Conservation (phyloP, 805 yeast species). For the Candida namnaoensis region DNA sequence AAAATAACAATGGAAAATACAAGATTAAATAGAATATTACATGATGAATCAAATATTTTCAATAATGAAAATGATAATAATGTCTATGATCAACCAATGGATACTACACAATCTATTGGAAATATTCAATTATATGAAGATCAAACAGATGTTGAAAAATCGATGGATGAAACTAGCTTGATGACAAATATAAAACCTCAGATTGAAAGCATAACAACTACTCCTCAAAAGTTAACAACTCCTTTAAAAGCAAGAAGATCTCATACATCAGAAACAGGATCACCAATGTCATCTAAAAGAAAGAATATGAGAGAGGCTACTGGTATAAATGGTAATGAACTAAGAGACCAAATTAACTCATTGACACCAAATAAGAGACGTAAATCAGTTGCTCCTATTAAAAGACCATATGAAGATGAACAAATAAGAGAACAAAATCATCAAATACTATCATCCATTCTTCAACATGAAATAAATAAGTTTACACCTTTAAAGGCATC, state of each 20-base stretch:
- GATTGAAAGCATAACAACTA: background rate
- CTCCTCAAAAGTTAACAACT: conserved; percentile 3
- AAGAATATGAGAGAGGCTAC: conserved; percentile 2
- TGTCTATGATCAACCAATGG: background rate
- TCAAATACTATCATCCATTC: too few species aligned
- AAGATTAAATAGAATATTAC: background rate
- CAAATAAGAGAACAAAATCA: too few species aligned
- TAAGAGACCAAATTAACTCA: conserved; percentile 16
- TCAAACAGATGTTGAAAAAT: background rate
- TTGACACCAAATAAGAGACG: conserved; percentile 15
- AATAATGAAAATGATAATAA: background rate
- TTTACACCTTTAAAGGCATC: conserved; percentile 17
- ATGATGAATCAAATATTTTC: background rate
- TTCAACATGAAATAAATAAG: conserved; percentile 2
- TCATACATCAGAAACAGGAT: conserved; percentile 20
- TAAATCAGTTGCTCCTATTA: too few species aligned
- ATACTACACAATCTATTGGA: background rate
- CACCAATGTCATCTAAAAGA: conserved; percentile 17
- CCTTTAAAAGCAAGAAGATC: conserved; percentile 17
- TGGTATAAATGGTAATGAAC: background rate
- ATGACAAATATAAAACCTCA: too few species aligned
- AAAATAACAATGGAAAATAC: conserved; percentile 1
- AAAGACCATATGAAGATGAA: too few species aligned
- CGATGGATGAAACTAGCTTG: too few species aligned
- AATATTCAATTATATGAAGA: background rate